phyloP scores from a whole-genome alignment of 331 rosid species.

The Arachis monticola region DNA sequence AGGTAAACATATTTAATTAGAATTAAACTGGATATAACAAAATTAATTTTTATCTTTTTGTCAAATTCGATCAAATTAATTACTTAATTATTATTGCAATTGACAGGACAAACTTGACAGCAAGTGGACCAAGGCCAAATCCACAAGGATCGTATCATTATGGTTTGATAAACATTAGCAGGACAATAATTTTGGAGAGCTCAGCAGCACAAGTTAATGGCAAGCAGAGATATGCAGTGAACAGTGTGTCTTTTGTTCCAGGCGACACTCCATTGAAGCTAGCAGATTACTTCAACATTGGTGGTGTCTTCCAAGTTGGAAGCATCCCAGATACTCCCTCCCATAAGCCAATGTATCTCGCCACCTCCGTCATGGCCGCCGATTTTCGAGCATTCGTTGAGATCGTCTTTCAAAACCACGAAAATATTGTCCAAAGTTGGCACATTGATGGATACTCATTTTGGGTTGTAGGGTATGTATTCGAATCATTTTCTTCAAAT shows the following conservation, averaged over 20 bases:
- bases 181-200: constrained; percentile 66
- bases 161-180: constrained; percentile 66
- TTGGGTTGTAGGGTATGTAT: constrained; percentile 91
- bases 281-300: constrained; percentile 82
- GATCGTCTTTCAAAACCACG: constrained; percentile 78
- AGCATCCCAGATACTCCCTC: constrained; percentile 72
- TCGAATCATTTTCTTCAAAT: not conserved
- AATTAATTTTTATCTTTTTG: no score
- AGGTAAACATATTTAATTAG: constrained; percentile 40
- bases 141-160: constrained; percentile 98
- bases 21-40: no score
- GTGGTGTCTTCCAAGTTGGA: constrained; percentile 72
- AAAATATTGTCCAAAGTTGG: constrained; percentile 71
- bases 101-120: constrained; percentile 80
- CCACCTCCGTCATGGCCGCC: constrained; percentile 85
- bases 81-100: not conserved
- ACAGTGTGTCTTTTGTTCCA: constrained; percentile 70
- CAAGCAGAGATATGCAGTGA: constrained; percentile 84
- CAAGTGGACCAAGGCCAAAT: constrained; percentile 97
- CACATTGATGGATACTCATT: constrained; percentile 86
- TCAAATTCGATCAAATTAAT: no score
- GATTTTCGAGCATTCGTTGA: constrained; percentile 79
- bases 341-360: constrained; percentile 57
- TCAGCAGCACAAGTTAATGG: constrained; percentile 66
- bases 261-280: constrained; percentile 85